Conservation (phyloP, 805 yeast genomes). For the Maudiozyma bulderi region DNA sequence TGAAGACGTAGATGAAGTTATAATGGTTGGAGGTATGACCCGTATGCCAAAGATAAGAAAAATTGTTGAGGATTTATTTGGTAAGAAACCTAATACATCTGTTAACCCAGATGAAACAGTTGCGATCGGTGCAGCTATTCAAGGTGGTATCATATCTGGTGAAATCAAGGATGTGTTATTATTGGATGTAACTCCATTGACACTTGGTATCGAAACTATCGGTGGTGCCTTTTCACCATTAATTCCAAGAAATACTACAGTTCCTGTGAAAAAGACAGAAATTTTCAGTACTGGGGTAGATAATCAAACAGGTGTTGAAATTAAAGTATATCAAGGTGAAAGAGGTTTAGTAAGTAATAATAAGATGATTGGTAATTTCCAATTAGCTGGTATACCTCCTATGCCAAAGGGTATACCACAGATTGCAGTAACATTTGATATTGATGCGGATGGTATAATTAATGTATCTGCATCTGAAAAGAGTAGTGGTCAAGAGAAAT, state of each 20-base stretch:
- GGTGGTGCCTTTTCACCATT: constrained; percentile 78
- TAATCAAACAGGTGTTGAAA: constrained; percentile 75
- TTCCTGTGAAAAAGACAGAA: constrained; percentile 68
- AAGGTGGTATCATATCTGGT: constrained; percentile 79
- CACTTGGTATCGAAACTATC: constrained; percentile 75
- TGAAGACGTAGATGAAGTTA: constrained; percentile 62
- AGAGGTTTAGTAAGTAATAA: constrained; percentile 70
- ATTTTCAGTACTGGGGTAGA: constrained; percentile 75
- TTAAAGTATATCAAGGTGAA: constrained; percentile 75
- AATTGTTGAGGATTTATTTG: constrained; percentile 50
- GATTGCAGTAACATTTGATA: constrained; percentile 64
- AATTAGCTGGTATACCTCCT: constrained; percentile 60
- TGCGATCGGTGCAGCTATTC: constrained; percentile 84
- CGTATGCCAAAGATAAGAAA: constrained; percentile 74
- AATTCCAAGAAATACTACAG: constrained; percentile 67
- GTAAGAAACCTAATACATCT: constrained; percentile 56
- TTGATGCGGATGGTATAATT: constrained; percentile 76
- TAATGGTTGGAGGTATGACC: constrained; percentile 84
- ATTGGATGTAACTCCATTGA: constrained; percentile 74
- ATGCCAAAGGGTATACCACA: constrained; percentile 77
- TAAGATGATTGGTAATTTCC: constrained; percentile 66
- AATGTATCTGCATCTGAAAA: constrained; percentile 75
- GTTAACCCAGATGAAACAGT: constrained; percentile 93
- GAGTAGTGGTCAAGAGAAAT: constrained; percentile 58
- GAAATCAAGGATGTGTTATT: constrained; percentile 69